Percentiles rank a stretch among this genome's conserved stretches.
Evolutionary conservation across 352 stramenopile genomes (phyloP).

Genomic region (Globisporangium rhizosaccharum): DNA sequence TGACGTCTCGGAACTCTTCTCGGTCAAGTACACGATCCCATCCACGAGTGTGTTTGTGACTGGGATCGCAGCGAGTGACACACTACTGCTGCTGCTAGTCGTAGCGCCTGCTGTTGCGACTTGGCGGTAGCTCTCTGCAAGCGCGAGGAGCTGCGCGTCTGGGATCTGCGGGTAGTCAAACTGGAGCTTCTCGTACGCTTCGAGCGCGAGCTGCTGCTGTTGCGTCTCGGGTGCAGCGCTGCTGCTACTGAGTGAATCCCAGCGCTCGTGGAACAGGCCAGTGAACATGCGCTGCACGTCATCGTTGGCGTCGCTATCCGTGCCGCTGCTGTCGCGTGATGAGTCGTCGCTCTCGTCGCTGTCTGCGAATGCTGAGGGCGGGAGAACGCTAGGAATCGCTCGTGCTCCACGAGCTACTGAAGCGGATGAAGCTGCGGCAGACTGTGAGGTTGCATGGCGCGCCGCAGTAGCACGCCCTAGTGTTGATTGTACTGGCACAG

Average conservation of each 20-base stretch:
- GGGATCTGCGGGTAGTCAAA: constrained; percentile 47
- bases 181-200: constrained; percentile 45
- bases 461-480: neutral
- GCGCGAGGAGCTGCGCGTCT: constrained; percentile 28
- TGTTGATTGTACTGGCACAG: neutral
- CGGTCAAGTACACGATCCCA: constrained; percentile 40
- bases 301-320: neutral
- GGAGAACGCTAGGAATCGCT: no score
- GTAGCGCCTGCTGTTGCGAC: constrained; percentile 13
- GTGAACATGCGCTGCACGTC: neutral
- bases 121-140: constrained; percentile 36
- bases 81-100: neutral
- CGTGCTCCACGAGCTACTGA: constrained; percentile 1
- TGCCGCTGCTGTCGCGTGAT: no score
- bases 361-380: no score
- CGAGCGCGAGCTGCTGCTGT: constrained; percentile 3
- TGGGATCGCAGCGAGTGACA: constrained; percentile 6
- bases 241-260: neutral
- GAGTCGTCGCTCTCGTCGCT: no score
- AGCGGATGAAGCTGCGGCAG: neutral
- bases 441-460: neutral
- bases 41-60: constrained; percentile 41
- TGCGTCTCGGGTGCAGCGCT: neutral
- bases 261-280: constrained; percentile 5
- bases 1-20: constrained; percentile 13